phyloP scores from a whole-genome alignment of 805 yeast species.

The Cyberlindnera sargentensis region DNA sequence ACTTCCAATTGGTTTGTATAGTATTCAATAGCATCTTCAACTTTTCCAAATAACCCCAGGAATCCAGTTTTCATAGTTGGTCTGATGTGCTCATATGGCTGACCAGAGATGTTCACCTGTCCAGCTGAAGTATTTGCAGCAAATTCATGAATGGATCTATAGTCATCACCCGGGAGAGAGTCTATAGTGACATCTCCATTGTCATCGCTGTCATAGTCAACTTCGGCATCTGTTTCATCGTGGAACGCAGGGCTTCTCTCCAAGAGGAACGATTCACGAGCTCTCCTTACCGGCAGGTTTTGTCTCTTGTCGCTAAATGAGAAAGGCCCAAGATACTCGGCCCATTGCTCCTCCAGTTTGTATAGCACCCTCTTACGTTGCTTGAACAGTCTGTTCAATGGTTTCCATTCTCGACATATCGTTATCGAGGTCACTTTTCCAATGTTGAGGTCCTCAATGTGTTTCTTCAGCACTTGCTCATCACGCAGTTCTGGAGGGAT shows the following conservation, averaged over 20 bases:
- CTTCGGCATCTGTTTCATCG: conserved; percentile 7
- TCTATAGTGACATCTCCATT: conserved; percentile 3
- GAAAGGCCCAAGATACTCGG: conserved; percentile 48
- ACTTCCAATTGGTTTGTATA: conserved; percentile 61
- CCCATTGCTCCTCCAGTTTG: conserved; percentile 66
- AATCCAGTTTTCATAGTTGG: conserved; percentile 59
- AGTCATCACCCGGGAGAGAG: conserved; percentile 13
- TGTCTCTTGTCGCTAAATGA: conserved; percentile 14
- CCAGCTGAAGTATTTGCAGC: conserved; percentile 12
- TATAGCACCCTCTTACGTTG: conserved; percentile 47
- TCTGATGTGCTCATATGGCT: conserved; percentile 33
- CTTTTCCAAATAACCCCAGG: conserved; percentile 56
- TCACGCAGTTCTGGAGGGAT: conserved; percentile 78
- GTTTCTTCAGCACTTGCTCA: conserved; percentile 60
- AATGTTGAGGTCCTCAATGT: conserved; percentile 69
- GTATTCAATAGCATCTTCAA: conserved; percentile 77
- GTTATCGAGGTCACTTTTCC: conserved; percentile 74
- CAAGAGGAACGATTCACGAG: conserved; percentile 19
- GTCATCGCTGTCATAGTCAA: conserved; percentile 7
- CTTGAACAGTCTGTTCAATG: conserved; percentile 57
- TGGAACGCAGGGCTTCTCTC: conserved; percentile 12
- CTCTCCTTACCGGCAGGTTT: conserved; percentile 19
- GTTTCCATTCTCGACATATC: conserved; percentile 83
- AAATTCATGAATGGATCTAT: conserved; percentile 18
- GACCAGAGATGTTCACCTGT: conserved; percentile 11